phyloP scores from a whole-genome alignment of 768 basidiomycete species.

The Collybia mongolica region DNA sequence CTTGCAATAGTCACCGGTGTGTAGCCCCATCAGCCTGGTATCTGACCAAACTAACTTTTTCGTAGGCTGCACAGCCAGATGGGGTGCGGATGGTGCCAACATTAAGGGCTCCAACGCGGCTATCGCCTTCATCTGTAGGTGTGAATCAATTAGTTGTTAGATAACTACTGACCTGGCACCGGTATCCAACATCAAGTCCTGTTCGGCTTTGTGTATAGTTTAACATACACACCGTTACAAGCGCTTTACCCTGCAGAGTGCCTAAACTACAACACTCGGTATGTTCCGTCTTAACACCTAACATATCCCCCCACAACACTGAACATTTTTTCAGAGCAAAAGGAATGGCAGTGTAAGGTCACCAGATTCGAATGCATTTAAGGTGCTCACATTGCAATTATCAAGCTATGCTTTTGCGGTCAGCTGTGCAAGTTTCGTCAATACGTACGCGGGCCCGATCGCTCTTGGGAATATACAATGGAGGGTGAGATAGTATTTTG shows the following conservation, averaged over 20 bases:
- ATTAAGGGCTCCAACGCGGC: constrained; percentile 39
- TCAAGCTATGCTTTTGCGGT: constrained; percentile 40
- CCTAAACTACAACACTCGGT: constrained; percentile 52
- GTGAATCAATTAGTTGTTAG: not conserved
- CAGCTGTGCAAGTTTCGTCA: constrained; percentile 45
- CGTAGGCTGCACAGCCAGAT: constrained; percentile 39
- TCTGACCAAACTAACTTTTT: not conserved
- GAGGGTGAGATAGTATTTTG: constrained; percentile 22
- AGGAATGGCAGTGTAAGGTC: constrained; percentile 52
- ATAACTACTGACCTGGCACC: constrained; percentile 11
- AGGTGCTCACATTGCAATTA: not conserved
- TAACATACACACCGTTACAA: constrained; percentile 60
- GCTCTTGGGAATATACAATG: constrained; percentile 32
- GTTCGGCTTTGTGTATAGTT: constrained; percentile 52
- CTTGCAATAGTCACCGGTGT: constrained; percentile 40
- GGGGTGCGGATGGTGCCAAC: constrained; percentile 32
- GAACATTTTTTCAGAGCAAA: constrained; percentile 40
- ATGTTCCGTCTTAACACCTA: not conserved
- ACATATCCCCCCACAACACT: not conserved
- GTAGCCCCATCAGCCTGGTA: not conserved
- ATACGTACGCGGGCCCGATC: constrained; percentile 47
- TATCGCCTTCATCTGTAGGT: constrained; percentile 45
- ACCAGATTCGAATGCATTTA: not conserved
- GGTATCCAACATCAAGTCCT: constrained; percentile 37
- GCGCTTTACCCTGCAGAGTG: constrained; percentile 57